A percentile compares a stretch with the other conserved stretches of the same genome.
phyloP scores from a whole-genome alignment of 2,329 filamentous ascomycete genomes.

The Claviceps sp. region DNA sequence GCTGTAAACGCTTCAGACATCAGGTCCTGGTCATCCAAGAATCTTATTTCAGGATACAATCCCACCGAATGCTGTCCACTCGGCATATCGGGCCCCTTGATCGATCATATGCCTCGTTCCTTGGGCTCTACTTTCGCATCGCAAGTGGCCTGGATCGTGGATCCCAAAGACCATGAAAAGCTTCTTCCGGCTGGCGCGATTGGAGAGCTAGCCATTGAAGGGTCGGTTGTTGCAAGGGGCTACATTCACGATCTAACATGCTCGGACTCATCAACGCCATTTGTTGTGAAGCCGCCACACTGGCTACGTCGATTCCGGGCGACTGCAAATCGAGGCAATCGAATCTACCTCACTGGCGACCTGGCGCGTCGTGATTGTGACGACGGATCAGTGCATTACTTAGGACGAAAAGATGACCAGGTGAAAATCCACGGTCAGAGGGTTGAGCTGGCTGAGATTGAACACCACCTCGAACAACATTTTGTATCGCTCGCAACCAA shows the following conservation, averaged over 20 bases:
- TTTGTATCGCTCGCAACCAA: neutral
- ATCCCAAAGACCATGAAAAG: neutral
- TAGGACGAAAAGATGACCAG: slow-evolving; percentile 15
- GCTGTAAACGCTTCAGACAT: slow-evolving; percentile 17
- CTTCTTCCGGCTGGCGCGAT: neutral
- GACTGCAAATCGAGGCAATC: slow-evolving; percentile 7
- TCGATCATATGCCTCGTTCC: neutral
- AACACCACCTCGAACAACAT: slow-evolving; percentile 1
- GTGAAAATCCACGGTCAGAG: slow-evolving; percentile 42
- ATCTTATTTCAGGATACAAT: slow-evolving; percentile 27
- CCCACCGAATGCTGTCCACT: slow-evolving; percentile 14
- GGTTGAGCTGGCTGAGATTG: slow-evolving; percentile 26
- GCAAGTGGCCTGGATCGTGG: neutral
- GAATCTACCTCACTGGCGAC: slow-evolving; percentile 13
- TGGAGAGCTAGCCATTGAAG: slow-evolving; percentile 13
- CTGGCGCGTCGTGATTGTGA: slow-evolving; percentile 17
- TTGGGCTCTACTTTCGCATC: slow-evolving; percentile 1
- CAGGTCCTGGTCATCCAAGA: slow-evolving; percentile 6
- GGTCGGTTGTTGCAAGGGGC: slow-evolving; percentile 37
- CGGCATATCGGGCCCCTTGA: slow-evolving; percentile 12
- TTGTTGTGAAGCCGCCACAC: neutral
- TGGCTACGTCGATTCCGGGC: slow-evolving; percentile 10
- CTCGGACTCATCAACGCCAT: neutral
- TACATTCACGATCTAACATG: slow-evolving; percentile 37
- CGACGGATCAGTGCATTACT: slow-evolving; percentile 10